Evolutionary conservation across 345 rosid genomes (phyloP).

Genomic region (Acer yangbiense): DNA sequence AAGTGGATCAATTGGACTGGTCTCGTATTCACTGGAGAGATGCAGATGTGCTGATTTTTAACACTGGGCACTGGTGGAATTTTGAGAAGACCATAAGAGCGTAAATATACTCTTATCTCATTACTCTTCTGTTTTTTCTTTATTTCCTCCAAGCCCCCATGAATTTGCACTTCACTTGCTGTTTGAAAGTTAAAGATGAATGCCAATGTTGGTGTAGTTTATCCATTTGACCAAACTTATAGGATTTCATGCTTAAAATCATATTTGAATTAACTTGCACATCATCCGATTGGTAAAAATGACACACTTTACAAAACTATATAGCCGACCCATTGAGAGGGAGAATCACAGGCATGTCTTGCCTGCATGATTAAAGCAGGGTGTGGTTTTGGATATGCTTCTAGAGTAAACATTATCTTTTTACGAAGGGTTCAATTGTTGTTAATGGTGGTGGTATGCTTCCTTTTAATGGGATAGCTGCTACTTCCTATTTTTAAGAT

Average conservation of each 20-base stretch:
- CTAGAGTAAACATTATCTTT: no score
- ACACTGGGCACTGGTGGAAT: constrained; percentile 98
- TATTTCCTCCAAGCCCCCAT: not conserved
- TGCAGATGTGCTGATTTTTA: constrained; percentile 75
- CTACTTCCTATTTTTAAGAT: not conserved
- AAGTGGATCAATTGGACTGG: constrained; percentile 75
- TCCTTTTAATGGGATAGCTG: not conserved
- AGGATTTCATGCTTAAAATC: not conserved
- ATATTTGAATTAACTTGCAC: no score
- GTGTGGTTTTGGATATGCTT: no score
- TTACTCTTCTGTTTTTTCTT: not conserved
- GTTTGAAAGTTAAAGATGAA: constrained; percentile 1
- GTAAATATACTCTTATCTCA: constrained; percentile 39
- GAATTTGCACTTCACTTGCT: not conserved
- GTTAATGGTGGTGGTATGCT: not conserved
- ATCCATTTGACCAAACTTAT: not conserved
- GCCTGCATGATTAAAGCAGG: no score
- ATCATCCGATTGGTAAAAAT: no score
- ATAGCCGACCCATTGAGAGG: no score
- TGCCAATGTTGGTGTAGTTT: not conserved
- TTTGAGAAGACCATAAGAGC: constrained; percentile 63
- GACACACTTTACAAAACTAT: no score
- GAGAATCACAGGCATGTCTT: no score
- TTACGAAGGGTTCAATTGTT: not conserved
- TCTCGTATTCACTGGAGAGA: constrained; percentile 58